These are phyloP conservation scores for Guillardia theta DNA, from an alignment of 78 protist genomes.

Conservation along the genomic window DNA sequence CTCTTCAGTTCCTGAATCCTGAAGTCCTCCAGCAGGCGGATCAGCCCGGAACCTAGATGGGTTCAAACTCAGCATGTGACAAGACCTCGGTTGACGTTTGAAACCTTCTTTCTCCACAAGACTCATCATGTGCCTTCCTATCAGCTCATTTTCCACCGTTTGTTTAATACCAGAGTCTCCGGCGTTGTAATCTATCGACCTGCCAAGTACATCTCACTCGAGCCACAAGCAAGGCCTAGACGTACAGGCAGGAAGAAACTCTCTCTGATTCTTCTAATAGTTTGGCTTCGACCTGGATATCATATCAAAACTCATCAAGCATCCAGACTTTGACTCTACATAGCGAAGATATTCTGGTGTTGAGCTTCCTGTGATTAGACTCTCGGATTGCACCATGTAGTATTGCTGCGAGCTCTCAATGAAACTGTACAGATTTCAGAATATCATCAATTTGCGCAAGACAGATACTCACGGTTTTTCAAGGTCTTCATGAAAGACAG, in stretches of 20 bases:
- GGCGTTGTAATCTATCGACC: no score
- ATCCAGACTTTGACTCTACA: no score
- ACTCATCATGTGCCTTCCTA: constrained; percentile 63
- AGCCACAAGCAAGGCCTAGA: no score
- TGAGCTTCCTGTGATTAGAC: constrained; percentile 62
- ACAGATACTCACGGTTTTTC: no score
- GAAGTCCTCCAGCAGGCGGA: constrained; percentile 42
- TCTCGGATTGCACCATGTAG: constrained; percentile 66
- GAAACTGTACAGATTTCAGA: no score
- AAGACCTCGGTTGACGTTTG: no score
- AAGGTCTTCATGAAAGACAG: constrained; percentile 77
- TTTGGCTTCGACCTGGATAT: constrained; percentile 46
- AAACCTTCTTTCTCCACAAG: constrained; percentile 36
- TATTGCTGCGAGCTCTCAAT: constrained; percentile 64
- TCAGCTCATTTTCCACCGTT: constrained; percentile 74
- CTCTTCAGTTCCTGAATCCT: constrained; percentile 69
- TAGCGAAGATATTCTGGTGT: constrained; percentile 81
- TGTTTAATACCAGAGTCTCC: constrained; percentile 60
- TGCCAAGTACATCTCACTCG: no score
- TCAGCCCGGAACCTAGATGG: constrained; percentile 49
- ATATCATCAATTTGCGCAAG: no score
- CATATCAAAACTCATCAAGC: no score
- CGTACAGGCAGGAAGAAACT: constrained; percentile 24
- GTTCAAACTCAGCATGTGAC: no score
- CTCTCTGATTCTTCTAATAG: constrained; percentile 49